phyloP scores from a whole-genome alignment of 2,329 filamentous ascomycete genomes.

The Colletotrichum endophyticum region DNA sequence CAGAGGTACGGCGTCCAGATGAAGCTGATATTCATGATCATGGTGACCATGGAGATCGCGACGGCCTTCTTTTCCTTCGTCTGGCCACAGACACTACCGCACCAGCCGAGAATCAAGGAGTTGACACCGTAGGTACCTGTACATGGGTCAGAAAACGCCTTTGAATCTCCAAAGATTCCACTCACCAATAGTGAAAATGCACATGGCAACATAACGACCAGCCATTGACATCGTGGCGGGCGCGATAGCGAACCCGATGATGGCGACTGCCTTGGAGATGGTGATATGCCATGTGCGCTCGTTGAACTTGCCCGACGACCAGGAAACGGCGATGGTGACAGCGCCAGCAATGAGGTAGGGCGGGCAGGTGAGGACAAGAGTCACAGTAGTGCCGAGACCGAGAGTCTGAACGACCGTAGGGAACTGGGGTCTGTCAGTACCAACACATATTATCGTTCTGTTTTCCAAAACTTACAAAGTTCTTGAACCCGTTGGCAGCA shows the following conservation, averaged over 20 bases:
- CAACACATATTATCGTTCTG: not conserved
- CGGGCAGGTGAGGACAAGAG: conserved; percentile 50
- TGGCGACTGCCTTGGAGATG: conserved; percentile 39
- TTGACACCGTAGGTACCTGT: conserved; percentile 35
- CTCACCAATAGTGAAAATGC: conserved; percentile 32
- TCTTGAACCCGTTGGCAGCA: conserved; percentile 50
- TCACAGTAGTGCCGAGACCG: conserved; percentile 50
- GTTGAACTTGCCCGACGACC: conserved; percentile 42
- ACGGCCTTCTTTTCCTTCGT: conserved; percentile 49
- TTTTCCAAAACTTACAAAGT: conserved; percentile 28
- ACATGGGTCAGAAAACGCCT: no score
- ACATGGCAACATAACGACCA: conserved; percentile 32
- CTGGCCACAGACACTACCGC: conserved; percentile 42
- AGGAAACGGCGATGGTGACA: conserved; percentile 27
- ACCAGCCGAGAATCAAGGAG: conserved; percentile 40
- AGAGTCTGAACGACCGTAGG: conserved; percentile 51
- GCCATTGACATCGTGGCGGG: conserved; percentile 27
- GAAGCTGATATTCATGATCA: conserved; percentile 32
- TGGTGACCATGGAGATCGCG: conserved; percentile 33
- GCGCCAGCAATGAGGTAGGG: conserved; percentile 34
- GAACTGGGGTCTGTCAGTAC: conserved; percentile 22
- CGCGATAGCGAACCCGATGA: conserved; percentile 40
- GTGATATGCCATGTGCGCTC: conserved; percentile 50
- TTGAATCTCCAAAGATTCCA: conserved; percentile 24
- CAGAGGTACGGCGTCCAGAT: conserved; percentile 49